Evolutionary conservation across 2,329 filamentous ascomycete species (phyloP).

Genomic region (Neopestalotiopsis clavispora): DNA sequence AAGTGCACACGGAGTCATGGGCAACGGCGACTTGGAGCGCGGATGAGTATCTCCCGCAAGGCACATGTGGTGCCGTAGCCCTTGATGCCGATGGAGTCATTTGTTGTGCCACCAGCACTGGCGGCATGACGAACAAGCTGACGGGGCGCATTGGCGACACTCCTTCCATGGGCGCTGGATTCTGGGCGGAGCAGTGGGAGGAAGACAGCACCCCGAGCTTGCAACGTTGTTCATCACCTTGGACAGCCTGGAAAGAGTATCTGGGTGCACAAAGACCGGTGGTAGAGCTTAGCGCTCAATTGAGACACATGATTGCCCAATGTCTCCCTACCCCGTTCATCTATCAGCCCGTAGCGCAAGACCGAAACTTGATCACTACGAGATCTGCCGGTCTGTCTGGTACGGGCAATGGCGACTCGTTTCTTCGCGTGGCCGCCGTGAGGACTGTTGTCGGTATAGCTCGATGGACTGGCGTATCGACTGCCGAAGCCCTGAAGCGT

Average conservation of each 20-base stretch:
- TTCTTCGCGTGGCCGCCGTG: conserved; percentile 73
- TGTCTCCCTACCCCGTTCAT: conserved; percentile 59
- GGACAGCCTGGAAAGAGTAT: conserved; percentile 23
- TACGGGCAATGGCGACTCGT: conserved; percentile 89
- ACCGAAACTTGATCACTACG: conserved; percentile 31
- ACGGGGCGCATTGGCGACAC: conserved; percentile 87
- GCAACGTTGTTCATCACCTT: conserved; percentile 23
- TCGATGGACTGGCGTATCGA: conserved; percentile 60
- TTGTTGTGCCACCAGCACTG: conserved; percentile 70
- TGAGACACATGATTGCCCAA: conserved; percentile 59
- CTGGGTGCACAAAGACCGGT: conserved; percentile 33
- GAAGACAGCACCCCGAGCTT: conserved; percentile 28
- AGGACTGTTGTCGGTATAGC: conserved; percentile 76
- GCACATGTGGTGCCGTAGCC: conserved; percentile 83
- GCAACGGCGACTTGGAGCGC: conserved; percentile 58
- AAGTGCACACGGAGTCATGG: conserved; percentile 17
- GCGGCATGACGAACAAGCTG: conserved; percentile 87
- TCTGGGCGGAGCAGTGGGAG: conserved; percentile 87
- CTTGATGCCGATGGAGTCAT: conserved; percentile 77
- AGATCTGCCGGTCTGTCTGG: conserved; percentile 69
- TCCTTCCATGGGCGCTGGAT: conserved; percentile 81
- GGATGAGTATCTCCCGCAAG: conserved; percentile 76
- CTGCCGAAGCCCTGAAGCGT: conserved; percentile 63
- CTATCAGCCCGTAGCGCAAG: conserved; percentile 39
- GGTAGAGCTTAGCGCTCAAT: conserved; percentile 45